phyloP scores from a whole-genome alignment of 495 filamentous ascomycete genomes.

The Chaetomium cochliodes region DNA sequence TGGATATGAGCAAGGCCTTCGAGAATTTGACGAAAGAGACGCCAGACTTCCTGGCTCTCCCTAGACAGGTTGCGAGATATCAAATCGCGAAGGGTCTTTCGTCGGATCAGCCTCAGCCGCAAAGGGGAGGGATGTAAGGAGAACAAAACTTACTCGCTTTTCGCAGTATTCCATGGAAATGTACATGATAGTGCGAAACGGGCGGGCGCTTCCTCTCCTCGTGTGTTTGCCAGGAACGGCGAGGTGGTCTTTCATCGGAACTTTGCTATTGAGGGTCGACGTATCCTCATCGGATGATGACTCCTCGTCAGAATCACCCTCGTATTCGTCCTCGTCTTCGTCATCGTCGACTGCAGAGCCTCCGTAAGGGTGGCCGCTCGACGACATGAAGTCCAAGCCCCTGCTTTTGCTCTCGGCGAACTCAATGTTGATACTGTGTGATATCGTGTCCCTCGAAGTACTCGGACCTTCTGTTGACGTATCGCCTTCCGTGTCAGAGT shows the following conservation, averaged over 20 bases:
- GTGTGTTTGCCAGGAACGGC: conserved; percentile 24
- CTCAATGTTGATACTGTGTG: conserved; percentile 52
- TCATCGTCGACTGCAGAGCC: conserved; percentile 61
- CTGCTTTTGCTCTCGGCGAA: conserved; percentile 69
- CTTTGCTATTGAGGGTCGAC: conserved; percentile 17
- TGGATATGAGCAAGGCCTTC: conserved; percentile 92
- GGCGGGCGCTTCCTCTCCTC: conserved; percentile 37
- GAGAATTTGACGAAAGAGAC: conserved; percentile 84
- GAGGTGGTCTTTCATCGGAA: conserved; percentile 17
- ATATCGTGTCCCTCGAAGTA: conserved; percentile 24
- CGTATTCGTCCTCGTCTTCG: conserved; percentile 31
- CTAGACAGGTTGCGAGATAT: conserved; percentile 72
- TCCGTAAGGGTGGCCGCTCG: conserved; percentile 74
- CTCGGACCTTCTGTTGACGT: conserved; percentile 54
- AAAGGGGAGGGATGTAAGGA: not conserved
- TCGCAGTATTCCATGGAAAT: conserved; percentile 94
- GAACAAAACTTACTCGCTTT: conserved; percentile 61
- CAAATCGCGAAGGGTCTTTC: conserved; percentile 82
- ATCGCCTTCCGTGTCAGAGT: conserved; percentile 57
- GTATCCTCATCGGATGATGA: conserved; percentile 30
- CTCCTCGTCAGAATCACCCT: conserved; percentile 26
- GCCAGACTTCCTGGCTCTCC: conserved; percentile 77
- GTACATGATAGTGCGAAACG: conserved; percentile 47
- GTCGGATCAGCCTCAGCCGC: no score
- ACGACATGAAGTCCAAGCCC: conserved; percentile 91